Base-by-base conservation (phyloP, 495 filamentous ascomycete species). In the Achaetomiella virescens region DNA sequence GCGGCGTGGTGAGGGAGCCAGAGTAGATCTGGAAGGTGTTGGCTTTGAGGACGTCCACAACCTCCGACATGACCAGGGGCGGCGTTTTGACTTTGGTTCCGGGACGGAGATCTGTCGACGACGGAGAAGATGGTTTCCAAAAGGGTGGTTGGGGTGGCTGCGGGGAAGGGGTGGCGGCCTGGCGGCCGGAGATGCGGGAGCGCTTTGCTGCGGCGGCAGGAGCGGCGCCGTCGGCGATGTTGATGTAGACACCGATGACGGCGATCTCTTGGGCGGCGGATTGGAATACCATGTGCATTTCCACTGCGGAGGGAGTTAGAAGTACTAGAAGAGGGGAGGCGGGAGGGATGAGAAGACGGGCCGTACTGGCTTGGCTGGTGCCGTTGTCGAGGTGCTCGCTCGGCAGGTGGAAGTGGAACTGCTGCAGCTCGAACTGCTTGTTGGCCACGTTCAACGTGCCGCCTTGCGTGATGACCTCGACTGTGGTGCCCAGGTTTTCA, bases 351-450 rank as follows among this genome's bases (percentile, higher is more conserved):
- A 18, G 40, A 22, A 9, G n/a, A 66, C 70, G n/a, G n/a, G n/a
- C n/a, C n/a, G 60, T 61, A 75, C 72, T 74, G 24, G 73, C 72
- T 61, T 72, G 54, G 57, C 59, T 71, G 1, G 70, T 72, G 15
- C 67, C 68, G 48, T 70, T 66, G 59, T 77, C 71, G 17, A 89
- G 75, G 63, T 88, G 85, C 71, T 89, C 85, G 62, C 77, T 79
- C 7, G 85, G 84, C 12, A 84, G 80, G 62, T 89, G 84, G 67
- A 87, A 83, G 65, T 89, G 84, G 71, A 86, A 87, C 60, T 89
- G 84, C 36, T 75, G 66, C 18, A 89, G 72, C 4, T 66, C 65
- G 58, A 80, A 87, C 2, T 66, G 65, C 50, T 65, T 72, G 31
- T 68, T 75, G 12, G 64, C 71, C 47, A 82, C 66, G 24, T 67